phyloP scores from a whole-genome alignment of 192 early-diverging fungal genomes.

The Gaertneriomyces semiglobifer region DNA sequence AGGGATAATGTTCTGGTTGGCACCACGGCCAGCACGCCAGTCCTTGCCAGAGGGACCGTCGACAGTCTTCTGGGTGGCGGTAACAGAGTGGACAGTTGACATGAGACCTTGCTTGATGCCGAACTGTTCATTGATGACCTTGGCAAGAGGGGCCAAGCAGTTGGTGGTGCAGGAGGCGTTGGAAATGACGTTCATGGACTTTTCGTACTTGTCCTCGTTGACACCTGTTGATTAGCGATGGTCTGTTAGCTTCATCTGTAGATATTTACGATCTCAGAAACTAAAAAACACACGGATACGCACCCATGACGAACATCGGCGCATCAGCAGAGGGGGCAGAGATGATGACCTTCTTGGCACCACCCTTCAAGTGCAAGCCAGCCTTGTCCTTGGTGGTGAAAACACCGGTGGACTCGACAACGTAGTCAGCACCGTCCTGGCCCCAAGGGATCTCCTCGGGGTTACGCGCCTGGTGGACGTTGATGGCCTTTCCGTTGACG shows the following conservation, averaged over 20 bases:
- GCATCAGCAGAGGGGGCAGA: conserved; percentile 94
- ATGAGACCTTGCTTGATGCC: conserved; percentile 95
- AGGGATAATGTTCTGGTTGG: conserved; percentile 97
- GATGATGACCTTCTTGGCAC: conserved; percentile 99
- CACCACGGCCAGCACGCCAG: conserved; percentile 97
- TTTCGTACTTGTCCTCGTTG: conserved; percentile 92
- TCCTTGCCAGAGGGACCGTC: conserved; percentile 96
- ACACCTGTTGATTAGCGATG: conserved; percentile 63
- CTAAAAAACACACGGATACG: not conserved
- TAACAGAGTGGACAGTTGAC: conserved; percentile 98
- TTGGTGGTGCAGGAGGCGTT: conserved; percentile 99
- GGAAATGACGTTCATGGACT: conserved; percentile 77
- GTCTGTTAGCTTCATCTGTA: not conserved
- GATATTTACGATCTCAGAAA: not conserved
- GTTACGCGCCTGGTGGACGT: conserved; percentile 70
- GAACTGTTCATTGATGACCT: conserved; percentile 94
- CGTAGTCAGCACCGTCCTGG: conserved; percentile 73
- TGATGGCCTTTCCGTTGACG: conserved; percentile 80
- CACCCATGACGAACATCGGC: conserved; percentile 90
- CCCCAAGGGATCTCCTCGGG: conserved; percentile 92
- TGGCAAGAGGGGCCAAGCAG: conserved; percentile 96
- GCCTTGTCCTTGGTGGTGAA: conserved; percentile 93
- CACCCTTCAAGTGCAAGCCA: conserved; percentile 78
- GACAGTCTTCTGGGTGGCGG: conserved; percentile 99
- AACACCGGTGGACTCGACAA: conserved; percentile 98